Evolutionary conservation across 306 rosid species (phyloP), one percentile per base, ranked within the genome.

Genomic region (Fragaria nilgerrensis): DNA sequence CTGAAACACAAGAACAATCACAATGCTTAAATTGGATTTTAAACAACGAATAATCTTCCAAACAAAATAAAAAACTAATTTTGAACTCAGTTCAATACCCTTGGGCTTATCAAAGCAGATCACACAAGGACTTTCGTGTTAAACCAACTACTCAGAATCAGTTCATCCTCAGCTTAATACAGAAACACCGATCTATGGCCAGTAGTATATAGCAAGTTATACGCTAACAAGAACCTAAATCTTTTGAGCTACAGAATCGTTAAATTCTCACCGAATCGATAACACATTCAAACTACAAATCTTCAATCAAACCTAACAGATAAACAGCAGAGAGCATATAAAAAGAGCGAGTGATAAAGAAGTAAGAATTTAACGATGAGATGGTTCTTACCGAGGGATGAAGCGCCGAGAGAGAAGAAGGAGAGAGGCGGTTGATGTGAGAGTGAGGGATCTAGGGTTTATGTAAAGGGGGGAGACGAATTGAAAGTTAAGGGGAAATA

Each of bases 381-480:
- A 5, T 0, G 39, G 69, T 64, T 16, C 69, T 34, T 34, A 64
- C 69, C 44, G 68, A 63, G 15, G 2, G 22, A 5, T 1, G 66
- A 27, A 27, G 37, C 66, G 68, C 43, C 41, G 43, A 66, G 48
- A 39, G 70, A 65, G 70, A 36, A 17, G 17, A 34, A 3, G 44
- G 44, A 36, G 44, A 3, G 47, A 36, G 70, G 70, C 48, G 48
- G 13, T 37, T 27, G 17, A 20, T 1, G 48, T 66, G 70, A 19
- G 68, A 29, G 47, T 9, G 70, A 19, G 48, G 9, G 27, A 66
- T 37, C 48, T 66, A 66, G 70, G 70, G 70, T 66, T 66, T 66
- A 37, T 37, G 70, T 37, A 66, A 66, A 2, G 68, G 41, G 16
- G 2, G 22, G 23, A 16, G 20, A 16, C 13, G 20, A 64, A 34